Conservation (phyloP, 805 yeast genomes). For the Saccharomycopsis sp. region DNA sequence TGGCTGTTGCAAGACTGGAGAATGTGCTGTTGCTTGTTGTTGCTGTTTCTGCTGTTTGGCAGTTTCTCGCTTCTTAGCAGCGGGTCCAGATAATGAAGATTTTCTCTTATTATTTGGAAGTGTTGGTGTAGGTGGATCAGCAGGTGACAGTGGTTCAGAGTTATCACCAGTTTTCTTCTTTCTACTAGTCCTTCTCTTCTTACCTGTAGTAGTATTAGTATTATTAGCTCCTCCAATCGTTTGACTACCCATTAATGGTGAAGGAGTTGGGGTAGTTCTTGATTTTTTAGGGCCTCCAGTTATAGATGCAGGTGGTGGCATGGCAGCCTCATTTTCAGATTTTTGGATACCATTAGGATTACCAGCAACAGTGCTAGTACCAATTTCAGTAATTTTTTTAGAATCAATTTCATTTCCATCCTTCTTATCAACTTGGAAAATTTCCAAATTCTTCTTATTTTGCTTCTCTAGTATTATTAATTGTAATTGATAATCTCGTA, state of each 20-base stretch:
- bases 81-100: background rate
- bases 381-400: background rate
- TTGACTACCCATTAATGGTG: conserved; percentile 24
- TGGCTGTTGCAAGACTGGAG: conserved; percentile 16
- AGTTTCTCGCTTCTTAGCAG: conserved; percentile 3
- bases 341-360: conserved; percentile 5
- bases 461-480: conserved; percentile 68
- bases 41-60: conserved; percentile 6
- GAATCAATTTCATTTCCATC: conserved; percentile 21
- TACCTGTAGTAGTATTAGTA: conserved; percentile 18
- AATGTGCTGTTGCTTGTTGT: too few relatives aligned
- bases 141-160: conserved; percentile 15
- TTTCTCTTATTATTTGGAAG: conserved; percentile 4
- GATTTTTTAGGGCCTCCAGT: conserved; percentile 6
- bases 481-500: conserved; percentile 79
- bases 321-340: conserved; percentile 13
- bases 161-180: conserved; percentile 20
- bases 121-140: conserved; percentile 6
- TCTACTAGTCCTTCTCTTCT: conserved; percentile 25
- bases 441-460: conserved; percentile 58
- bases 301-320: conserved; percentile 28
- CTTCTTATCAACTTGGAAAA: conserved; percentile 37
- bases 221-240: too few relatives aligned
- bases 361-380: conserved; percentile 21
- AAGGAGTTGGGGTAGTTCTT: conserved; percentile 11